These are phyloP conservation scores for Colletotrichum melonis DNA, from an alignment of 2,329 filamentous ascomycete species.

Conservation along the genomic window DNA sequence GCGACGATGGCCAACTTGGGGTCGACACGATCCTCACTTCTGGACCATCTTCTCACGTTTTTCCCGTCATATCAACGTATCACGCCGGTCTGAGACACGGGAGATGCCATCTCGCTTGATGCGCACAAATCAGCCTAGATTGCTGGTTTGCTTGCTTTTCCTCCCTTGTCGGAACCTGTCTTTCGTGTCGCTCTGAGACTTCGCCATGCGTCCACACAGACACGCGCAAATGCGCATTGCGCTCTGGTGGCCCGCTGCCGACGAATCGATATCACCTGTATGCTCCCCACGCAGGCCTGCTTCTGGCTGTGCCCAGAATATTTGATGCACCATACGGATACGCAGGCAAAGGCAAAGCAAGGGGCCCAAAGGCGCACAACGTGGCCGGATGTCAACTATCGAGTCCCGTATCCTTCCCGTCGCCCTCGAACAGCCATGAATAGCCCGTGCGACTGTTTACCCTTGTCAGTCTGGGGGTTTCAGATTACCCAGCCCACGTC, in stretches of 20 bases:
- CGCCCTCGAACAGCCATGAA: slow-evolving; percentile 11
- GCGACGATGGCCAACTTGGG: background rate
- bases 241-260: background rate
- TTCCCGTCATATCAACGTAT: background rate
- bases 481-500: slow-evolving; percentile 23
- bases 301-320: background rate
- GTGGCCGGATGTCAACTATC: slow-evolving; percentile 13
- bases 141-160: slow-evolving; percentile 17
- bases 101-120: slow-evolving; percentile 20
- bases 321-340: background rate
- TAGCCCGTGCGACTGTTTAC: slow-evolving; percentile 19
- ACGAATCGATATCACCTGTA: background rate
- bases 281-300: background rate
- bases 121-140: background rate
- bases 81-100: slow-evolving; percentile 18
- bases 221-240: slow-evolving; percentile 13
- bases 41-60: background rate
- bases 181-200: slow-evolving; percentile 9
- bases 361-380: background rate
- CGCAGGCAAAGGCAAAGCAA: background rate
- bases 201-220: slow-evolving; percentile 25
- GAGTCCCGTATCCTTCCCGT: slow-evolving; percentile 19
- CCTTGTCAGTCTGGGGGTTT: slow-evolving; percentile 26
- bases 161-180: slow-evolving; percentile 8
- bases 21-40: background rate